Percentiles rank a stretch among this genome's conserved stretches.
These are phyloP conservation scores for Adansonia grandidieri DNA, from an alignment of 441 rosid genomes.

Conservation along the genomic window DNA sequence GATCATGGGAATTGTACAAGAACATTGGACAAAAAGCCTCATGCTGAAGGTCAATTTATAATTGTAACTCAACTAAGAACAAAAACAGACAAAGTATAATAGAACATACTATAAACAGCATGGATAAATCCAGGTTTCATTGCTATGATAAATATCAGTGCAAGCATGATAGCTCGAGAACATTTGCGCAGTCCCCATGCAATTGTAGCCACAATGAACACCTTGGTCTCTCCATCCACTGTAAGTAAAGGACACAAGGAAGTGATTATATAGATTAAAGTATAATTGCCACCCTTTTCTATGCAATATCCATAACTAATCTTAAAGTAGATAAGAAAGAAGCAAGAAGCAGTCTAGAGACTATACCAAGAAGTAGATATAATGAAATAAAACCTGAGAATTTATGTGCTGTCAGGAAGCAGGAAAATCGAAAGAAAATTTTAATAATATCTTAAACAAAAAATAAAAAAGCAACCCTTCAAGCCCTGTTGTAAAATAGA, in stretches of 20 bases:
- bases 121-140: constrained; percentile 98
- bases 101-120: constrained; percentile 86
- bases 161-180: constrained; percentile 83
- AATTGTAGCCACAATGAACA: constrained; percentile 89
- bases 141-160: constrained; percentile 87
- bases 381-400: neutral
- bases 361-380: neutral
- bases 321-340: constrained; percentile 14
- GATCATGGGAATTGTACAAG: constrained; percentile 5
- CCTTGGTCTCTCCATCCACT: constrained; percentile 88
- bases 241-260: constrained; percentile 39
- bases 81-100: constrained; percentile 15
- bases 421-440: neutral
- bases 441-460: neutral
- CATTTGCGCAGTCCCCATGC: constrained; percentile 99
- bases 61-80: neutral
- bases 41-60: constrained; percentile 19
- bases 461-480: constrained; percentile 17
- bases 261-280: constrained; percentile 26
- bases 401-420: constrained; percentile 17
- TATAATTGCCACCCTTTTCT: constrained; percentile 16
- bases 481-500: constrained; percentile 20
- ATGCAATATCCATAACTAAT: constrained; percentile 20
- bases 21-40: constrained; percentile 24
- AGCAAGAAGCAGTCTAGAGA: constrained; percentile 3